A percentile compares a stretch with the other conserved stretches of the same genome.
Evolutionary conservation across 768 basidiomycete species (phyloP).

Genomic region (Xerocomellus intermedius): DNA sequence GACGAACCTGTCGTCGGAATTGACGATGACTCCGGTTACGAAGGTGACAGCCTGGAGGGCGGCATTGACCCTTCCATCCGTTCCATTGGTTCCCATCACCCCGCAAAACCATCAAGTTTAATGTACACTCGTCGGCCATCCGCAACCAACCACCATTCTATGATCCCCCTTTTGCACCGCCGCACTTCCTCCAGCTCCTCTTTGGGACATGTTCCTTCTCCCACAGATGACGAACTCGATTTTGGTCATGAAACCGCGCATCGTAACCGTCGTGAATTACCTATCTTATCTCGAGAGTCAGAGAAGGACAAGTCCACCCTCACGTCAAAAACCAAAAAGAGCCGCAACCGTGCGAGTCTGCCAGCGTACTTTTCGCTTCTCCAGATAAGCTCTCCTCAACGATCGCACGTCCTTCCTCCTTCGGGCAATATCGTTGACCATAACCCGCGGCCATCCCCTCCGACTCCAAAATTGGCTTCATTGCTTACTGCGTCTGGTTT

Average conservation of each 20-base stretch:
- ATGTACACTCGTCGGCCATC: constrained; percentile 71
- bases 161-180: constrained; percentile 54
- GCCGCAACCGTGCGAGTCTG: constrained; percentile 68
- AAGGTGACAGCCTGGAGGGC: constrained; percentile 33
- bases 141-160: constrained; percentile 64
- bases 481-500: constrained; percentile 33
- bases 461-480: constrained; percentile 53
- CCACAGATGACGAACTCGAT: constrained; percentile 43
- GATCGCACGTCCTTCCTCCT: constrained; percentile 38
- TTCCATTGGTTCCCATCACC: constrained; percentile 37
- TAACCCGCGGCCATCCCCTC: constrained; percentile 50
- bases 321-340: constrained; percentile 44
- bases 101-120: constrained; percentile 44
- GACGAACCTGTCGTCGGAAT: constrained; percentile 36
- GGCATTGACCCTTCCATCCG: constrained; percentile 43
- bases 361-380: constrained; percentile 77
- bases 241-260: constrained; percentile 37
- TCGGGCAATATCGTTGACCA: constrained; percentile 42
- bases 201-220: constrained; percentile 31
- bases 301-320: constrained; percentile 29
- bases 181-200: constrained; percentile 46
- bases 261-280: constrained; percentile 32
- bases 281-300: constrained; percentile 26
- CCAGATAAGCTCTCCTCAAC: constrained; percentile 48
- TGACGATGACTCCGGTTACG: constrained; percentile 34